Evolutionary conservation across 805 yeast species (phyloP).

Genomic region (Saturnispora serradocipensis): DNA sequence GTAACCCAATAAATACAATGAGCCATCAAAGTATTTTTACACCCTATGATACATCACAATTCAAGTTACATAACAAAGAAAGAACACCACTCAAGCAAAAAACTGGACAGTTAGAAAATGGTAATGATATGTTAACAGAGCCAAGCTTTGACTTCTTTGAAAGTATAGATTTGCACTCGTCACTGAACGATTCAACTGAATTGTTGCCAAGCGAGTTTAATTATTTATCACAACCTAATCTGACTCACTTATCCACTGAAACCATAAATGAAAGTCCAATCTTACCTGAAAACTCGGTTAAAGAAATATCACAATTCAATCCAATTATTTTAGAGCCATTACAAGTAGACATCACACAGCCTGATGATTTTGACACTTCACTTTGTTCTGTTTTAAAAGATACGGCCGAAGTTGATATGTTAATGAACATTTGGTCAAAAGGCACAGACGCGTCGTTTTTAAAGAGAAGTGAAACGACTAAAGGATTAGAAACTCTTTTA

Average conservation of each 20-base stretch:
- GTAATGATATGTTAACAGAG: not conserved
- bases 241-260: slow-evolving; percentile 1
- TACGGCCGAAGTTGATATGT: slow-evolving; percentile 4
- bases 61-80: not conserved
- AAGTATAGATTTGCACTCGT: not conserved
- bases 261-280: not conserved
- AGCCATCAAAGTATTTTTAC: slow-evolving; percentile 5
- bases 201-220: not conserved
- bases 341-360: not conserved
- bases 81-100: not conserved
- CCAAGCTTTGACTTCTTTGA: slow-evolving; percentile 5
- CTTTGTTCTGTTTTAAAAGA: slow-evolving; percentile 23
- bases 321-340: not conserved
- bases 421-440: slow-evolving; percentile 1
- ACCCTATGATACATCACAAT: not conserved
- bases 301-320: not conserved
- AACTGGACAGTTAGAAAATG: not conserved
- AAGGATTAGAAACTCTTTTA: slow-evolving; percentile 1
- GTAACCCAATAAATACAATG: not conserved
- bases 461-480: not conserved
- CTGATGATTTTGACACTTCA: slow-evolving; percentile 11
- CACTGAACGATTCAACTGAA: not conserved
- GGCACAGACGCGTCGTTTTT: not conserved
- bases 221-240: not conserved
- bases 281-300: not conserved